Conservation (phyloP, 208 protist genomes). For the Angomonas desouzai region DNA sequence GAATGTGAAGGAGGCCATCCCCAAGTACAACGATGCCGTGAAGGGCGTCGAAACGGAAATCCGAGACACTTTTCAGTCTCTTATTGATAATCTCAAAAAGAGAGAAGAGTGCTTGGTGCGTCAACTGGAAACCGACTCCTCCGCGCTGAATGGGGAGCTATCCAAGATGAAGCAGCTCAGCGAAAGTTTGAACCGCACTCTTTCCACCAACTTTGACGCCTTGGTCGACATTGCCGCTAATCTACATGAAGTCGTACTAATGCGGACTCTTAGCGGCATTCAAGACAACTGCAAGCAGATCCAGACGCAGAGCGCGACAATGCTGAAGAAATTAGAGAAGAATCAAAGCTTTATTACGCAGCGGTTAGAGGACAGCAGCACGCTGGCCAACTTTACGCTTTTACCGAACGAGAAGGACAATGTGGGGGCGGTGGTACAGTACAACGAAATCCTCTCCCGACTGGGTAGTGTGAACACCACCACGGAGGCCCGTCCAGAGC, state of each 20-base stretch:
- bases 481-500: too few species aligned
- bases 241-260: conserved; percentile 40
- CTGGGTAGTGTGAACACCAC: conserved; percentile 3
- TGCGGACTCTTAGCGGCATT: background rate
- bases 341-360: background rate
- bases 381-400: conserved; percentile 8
- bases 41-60: conserved; percentile 27
- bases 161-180: conserved; percentile 8
- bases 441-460: conserved; percentile 4
- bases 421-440: conserved; percentile 6
- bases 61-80: conserved; percentile 23
- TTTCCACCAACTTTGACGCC: conserved; percentile 22
- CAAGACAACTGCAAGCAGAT: background rate
- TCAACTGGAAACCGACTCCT: conserved; percentile 12
- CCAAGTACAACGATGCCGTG: conserved; percentile 24
- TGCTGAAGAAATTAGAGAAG: background rate
- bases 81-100: conserved; percentile 33
- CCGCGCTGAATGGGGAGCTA: conserved; percentile 12
- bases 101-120: conserved; percentile 35
- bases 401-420: conserved; percentile 1
- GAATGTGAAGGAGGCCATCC: conserved; percentile 11
- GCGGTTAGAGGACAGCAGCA: background rate
- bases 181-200: conserved; percentile 12
- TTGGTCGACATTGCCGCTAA: conserved; percentile 53
- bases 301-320: background rate